Evolutionary conservation across 495 filamentous ascomycete genomes (phyloP).

Genomic region (Aspergillus homomorphus): DNA sequence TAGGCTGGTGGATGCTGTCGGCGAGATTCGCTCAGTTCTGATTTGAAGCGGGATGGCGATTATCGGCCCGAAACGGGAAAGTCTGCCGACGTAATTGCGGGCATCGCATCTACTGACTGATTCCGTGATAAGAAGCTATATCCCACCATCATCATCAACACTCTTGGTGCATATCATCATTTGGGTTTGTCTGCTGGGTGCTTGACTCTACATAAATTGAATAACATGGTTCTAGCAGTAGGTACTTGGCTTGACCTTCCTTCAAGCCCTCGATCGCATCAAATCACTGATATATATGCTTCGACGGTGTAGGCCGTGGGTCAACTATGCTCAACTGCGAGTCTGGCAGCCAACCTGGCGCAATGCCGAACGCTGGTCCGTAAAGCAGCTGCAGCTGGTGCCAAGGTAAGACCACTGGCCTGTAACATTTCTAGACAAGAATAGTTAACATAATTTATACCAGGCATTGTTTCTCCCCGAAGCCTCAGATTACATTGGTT

Average conservation of each 20-base stretch:
- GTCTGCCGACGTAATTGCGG: slow-evolving; percentile 15
- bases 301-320: slow-evolving; percentile 65
- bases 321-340: slow-evolving; percentile 80
- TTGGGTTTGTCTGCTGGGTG: not conserved
- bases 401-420: slow-evolving; percentile 56
- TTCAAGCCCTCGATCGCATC: not conserved
- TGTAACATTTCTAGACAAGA: not conserved
- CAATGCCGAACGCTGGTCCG: slow-evolving; percentile 69
- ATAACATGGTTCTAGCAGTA: slow-evolving; percentile 39
- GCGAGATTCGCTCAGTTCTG: slow-evolving; percentile 17
- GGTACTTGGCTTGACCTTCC: slow-evolving; percentile 7
- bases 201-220: not conserved
- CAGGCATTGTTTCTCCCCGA: slow-evolving; percentile 90
- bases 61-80: slow-evolving; percentile 23
- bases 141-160: not conserved
- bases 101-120: not conserved
- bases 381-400: slow-evolving; percentile 70
- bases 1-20: slow-evolving; percentile 13
- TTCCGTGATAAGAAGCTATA: slow-evolving; percentile 3
- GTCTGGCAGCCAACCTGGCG: slow-evolving; percentile 70
- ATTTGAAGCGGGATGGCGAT: slow-evolving; percentile 13
- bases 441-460: slow-evolving; percentile 9
- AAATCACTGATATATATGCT: slow-evolving; percentile 7
- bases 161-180: not conserved
- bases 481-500: slow-evolving; percentile 83